Conservation (phyloP, 2,329 filamentous ascomycete genomes). For the Stachybotrys chartarum region DNA sequence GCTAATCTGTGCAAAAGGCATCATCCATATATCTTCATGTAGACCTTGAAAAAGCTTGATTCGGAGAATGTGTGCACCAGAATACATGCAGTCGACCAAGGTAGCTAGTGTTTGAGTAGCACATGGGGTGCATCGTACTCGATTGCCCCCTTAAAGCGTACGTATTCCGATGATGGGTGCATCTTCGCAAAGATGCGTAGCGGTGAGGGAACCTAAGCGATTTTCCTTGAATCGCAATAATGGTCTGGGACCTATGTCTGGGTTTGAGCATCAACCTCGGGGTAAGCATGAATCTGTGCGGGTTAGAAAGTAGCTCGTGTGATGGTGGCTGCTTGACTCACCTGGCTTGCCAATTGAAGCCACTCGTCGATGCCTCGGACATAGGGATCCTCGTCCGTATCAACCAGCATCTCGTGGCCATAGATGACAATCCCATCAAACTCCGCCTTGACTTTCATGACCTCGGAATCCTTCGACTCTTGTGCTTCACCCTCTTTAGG, state of each 20-base stretch:
- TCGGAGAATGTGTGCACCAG: too few species aligned
- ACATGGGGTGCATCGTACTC: too few species aligned
- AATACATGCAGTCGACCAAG: too few species aligned
- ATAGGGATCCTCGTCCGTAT: conserved; percentile 59
- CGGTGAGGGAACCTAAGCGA: neutral
- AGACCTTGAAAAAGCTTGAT: too few species aligned
- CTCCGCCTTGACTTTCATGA: conserved; percentile 54
- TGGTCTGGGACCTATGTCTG: neutral
- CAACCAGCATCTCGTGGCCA: conserved; percentile 66
- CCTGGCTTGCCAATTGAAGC: conserved; percentile 64
- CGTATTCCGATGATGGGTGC: too few species aligned
- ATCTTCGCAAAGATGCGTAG: too few species aligned
- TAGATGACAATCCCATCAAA: conserved; percentile 79
- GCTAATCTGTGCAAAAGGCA: too few species aligned
- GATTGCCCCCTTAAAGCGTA: too few species aligned
- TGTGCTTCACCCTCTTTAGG: conserved; percentile 34
- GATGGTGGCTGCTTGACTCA: conserved; percentile 21
- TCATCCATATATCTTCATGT: too few species aligned
- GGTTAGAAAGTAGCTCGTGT: neutral
- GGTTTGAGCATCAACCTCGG: neutral
- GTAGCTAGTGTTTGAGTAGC: too few species aligned
- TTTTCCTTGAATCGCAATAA: neutral
- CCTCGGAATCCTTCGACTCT: conserved; percentile 36
- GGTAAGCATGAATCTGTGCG: conserved; percentile 10
- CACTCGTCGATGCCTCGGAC: conserved; percentile 73